These are phyloP conservation scores for Xylaria grammica DNA, from an alignment of 495 filamentous ascomycete genomes.

Conservation along the genomic window DNA sequence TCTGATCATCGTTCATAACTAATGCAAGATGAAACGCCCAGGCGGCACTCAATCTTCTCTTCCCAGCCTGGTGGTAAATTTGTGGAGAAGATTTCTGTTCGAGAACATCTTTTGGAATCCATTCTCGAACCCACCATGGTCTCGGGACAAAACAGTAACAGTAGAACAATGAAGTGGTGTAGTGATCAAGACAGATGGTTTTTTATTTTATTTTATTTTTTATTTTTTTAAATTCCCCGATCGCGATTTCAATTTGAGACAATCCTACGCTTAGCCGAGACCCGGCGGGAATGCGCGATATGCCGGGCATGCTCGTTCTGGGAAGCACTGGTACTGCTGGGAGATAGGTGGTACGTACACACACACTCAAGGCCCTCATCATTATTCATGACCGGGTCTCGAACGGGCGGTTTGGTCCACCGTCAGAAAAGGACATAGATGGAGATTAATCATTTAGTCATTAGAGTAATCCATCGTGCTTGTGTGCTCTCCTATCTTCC, in stretches of 20 bases:
- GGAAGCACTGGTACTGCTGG: too few relatives aligned
- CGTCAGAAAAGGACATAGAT: neutral
- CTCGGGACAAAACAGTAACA: neutral
- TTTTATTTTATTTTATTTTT: too few relatives aligned
- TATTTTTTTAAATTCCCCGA: too few relatives aligned
- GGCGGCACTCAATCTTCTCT: constrained; percentile 4
- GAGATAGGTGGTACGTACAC: neutral
- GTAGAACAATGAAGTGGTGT: too few relatives aligned
- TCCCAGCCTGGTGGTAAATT: constrained; percentile 17
- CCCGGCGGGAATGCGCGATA: too few relatives aligned
- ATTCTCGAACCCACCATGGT: neutral
- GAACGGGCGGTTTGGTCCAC: constrained; percentile 5
- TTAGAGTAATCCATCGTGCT: neutral
- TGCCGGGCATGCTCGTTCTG: too few relatives aligned
- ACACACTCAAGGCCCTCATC: neutral
- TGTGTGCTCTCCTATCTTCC: too few relatives aligned
- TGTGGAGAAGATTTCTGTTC: constrained; percentile 11
- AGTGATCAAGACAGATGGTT: too few relatives aligned
- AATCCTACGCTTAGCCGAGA: too few relatives aligned
- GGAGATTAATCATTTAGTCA: neutral
- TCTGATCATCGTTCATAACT: neutral
- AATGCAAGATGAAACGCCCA: constrained; percentile 22
- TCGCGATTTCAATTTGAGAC: too few relatives aligned
- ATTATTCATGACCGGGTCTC: neutral
- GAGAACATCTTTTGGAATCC: constrained; percentile 7